Conservation (phyloP, 129 eudicot genomes). For the Saussurea involucrata region DNA sequence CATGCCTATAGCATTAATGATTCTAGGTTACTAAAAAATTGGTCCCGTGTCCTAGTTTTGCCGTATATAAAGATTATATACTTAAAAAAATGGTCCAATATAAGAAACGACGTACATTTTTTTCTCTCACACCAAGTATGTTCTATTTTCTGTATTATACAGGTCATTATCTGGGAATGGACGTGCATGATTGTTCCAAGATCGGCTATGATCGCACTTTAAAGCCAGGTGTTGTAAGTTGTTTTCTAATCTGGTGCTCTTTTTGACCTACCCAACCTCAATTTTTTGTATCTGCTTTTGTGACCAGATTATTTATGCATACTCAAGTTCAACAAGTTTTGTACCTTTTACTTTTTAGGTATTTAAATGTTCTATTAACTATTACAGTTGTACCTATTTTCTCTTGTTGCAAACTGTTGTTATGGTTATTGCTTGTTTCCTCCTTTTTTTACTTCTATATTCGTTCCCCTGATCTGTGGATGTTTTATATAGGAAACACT, state of each 20-base stretch:
- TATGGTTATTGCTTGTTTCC: neutral
- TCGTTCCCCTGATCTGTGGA: neutral
- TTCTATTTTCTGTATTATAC: neutral
- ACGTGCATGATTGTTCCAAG: slow-evolving; percentile 85
- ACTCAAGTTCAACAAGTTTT: neutral
- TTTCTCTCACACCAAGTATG: neutral
- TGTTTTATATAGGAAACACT: neutral
- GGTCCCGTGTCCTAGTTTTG: neutral
- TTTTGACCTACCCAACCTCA: neutral
- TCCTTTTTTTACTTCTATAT: neutral
- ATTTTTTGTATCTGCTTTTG: neutral
- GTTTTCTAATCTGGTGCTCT: neutral
- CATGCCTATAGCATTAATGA: neutral
- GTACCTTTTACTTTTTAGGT: neutral
- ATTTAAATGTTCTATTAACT: neutral
- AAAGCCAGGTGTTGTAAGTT: slow-evolving; percentile 96
- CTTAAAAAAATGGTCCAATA: neutral
- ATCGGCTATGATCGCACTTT: slow-evolving; percentile 68
- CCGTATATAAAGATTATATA: neutral
- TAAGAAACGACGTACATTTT: neutral
- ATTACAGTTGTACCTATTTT: neutral
- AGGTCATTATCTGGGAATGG: slow-evolving; percentile 98
- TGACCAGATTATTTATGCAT: too few relatives aligned
- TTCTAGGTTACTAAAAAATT: neutral
- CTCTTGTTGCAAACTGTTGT: neutral